Percentiles rank a stretch among this genome's conserved stretches.
These are phyloP conservation scores for Heliocybe sulcata DNA, from an alignment of 1,284 basidiomycete species.

Conservation along the genomic window DNA sequence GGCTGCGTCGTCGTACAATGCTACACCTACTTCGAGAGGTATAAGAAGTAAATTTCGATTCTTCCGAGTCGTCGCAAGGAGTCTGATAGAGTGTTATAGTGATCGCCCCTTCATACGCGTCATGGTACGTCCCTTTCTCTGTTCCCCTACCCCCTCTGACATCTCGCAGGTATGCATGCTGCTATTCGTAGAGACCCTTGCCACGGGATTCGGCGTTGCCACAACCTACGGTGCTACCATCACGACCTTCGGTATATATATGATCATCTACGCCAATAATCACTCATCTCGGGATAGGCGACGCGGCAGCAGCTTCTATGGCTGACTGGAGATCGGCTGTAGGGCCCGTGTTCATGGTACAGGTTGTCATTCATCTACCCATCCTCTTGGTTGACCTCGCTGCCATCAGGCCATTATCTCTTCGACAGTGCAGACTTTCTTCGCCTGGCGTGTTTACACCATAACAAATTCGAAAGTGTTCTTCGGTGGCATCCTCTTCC, in stretches of 20 bases:
- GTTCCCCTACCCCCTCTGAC: not conserved
- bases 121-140: not conserved
- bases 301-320: not conserved
- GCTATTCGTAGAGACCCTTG: conserved; percentile 21
- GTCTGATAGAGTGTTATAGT: not conserved
- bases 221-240: conserved; percentile 24
- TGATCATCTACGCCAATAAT: not conserved
- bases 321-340: not conserved
- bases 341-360: not conserved
- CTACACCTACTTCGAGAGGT: conserved; percentile 18
- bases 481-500: conserved; percentile 12
- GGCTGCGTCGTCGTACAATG: conserved; percentile 23
- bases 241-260: conserved; percentile 15
- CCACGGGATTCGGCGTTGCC: conserved; percentile 20
- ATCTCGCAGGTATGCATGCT: conserved; percentile 10
- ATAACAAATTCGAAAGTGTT: conserved; percentile 16
- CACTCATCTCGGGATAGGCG: conserved; percentile 1
- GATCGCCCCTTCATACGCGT: not conserved
- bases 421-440: conserved; percentile 26
- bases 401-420: conserved; percentile 19
- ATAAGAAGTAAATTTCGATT: conserved; percentile 4
- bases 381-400: not conserved
- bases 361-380: not conserved
- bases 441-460: conserved; percentile 25
- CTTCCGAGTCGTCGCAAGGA: not conserved